These are phyloP conservation scores for Escallonia rubra DNA, from an alignment of 129 eudicot species.

Conservation along the genomic window DNA sequence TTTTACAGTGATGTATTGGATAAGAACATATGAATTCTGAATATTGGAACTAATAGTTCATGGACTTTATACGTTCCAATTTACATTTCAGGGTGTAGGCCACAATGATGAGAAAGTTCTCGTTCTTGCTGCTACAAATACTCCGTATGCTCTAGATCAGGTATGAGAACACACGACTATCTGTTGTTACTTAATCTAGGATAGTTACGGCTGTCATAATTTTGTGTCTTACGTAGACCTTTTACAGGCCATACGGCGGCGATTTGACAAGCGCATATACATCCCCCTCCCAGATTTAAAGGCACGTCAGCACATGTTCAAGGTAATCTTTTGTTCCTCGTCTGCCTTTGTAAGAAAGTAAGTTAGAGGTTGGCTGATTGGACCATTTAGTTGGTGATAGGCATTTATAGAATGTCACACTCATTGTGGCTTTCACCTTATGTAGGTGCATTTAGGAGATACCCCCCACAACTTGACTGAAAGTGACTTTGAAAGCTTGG, in stretches of 20 bases:
- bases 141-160: constrained; percentile 99
- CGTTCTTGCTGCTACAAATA: constrained; percentile 98
- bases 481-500: constrained; percentile 79
- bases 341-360: constrained; percentile 4
- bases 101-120: constrained; percentile 98
- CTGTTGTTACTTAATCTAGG: neutral
- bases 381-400: neutral
- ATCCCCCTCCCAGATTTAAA: constrained; percentile 96
- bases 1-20: neutral
- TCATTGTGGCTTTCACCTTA: constrained; percentile 6
- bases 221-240: neutral
- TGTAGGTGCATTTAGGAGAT: constrained; percentile 97
- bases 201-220: neutral
- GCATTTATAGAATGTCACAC: neutral
- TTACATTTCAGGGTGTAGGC: constrained; percentile 79
- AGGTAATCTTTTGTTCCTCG: constrained; percentile 34
- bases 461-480: constrained; percentile 94
- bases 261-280: constrained; percentile 97
- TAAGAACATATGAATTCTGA: neutral
- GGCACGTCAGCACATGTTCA: constrained; percentile 97
- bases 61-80: neutral
- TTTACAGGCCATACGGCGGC: constrained; percentile 78
- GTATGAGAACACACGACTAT: constrained; percentile 21
- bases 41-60: neutral
- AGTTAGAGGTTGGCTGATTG: neutral